These are phyloP conservation scores for Globomyces pollinis-pini DNA, from an alignment of 192 early-diverging fungal genomes.

Conservation along the genomic window DNA sequence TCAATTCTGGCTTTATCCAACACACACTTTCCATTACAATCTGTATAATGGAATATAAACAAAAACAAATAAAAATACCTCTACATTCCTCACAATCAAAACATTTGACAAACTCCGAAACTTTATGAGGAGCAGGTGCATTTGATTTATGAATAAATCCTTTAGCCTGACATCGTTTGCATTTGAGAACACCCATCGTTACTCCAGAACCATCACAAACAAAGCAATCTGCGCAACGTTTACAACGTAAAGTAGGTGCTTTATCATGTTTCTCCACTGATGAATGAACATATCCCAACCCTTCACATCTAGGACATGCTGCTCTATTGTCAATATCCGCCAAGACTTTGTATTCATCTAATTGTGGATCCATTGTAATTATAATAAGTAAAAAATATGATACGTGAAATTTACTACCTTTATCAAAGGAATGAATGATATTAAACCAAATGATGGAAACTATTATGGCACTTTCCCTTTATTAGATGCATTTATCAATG, in stretches of 20 bases:
- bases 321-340: conserved; percentile 6
- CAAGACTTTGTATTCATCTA: conserved; percentile 8
- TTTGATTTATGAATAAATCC: conserved; percentile 7
- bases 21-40: conserved; percentile 6
- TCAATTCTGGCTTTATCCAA: conserved; percentile 7
- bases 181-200: conserved; percentile 5
- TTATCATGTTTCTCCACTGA: conserved; percentile 8
- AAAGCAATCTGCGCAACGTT: conserved; percentile 2
- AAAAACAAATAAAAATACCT: background rate
- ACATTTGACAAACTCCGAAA: background rate
- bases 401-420: no score
- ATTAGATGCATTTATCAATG: no score
- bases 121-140: background rate
- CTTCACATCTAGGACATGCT: conserved; percentile 6
- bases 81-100: conserved; percentile 5
- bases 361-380: background rate
- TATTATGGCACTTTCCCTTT: no score
- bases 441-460: no score
- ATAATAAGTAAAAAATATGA: no score
- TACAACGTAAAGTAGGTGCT: background rate
- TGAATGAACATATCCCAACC: conserved; percentile 2
- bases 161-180: background rate
- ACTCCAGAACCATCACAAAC: conserved; percentile 7
- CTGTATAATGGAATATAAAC: no score
- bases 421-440: no score